phyloP scores from a whole-genome alignment of 139 green algal genomes.

The Chlorella sorokiniana region DNA sequence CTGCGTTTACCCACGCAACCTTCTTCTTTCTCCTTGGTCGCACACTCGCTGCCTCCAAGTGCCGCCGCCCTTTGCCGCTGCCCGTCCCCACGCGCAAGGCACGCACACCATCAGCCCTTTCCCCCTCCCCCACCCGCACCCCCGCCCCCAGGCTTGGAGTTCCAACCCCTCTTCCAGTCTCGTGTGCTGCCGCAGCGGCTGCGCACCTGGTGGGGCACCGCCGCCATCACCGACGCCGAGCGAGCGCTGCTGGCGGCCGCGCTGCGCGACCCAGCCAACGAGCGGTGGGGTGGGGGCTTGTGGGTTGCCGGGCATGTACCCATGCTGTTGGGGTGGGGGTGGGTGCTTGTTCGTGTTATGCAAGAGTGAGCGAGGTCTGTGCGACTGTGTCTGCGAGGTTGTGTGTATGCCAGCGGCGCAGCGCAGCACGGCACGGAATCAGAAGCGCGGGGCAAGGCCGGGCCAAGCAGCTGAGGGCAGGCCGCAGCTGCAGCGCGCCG shows the following conservation, averaged over 20 bases:
- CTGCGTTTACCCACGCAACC: background rate
- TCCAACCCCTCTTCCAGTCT: conserved; percentile 8
- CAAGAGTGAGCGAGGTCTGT: too few relatives aligned
- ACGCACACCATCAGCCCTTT: background rate
- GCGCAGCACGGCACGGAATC: too few relatives aligned
- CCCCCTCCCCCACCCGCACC: background rate
- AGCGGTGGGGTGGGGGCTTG: background rate
- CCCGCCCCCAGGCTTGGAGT: conserved; percentile 12
- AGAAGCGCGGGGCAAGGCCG: too few relatives aligned
- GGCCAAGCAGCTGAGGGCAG: too few relatives aligned
- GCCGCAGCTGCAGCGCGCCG: too few relatives aligned
- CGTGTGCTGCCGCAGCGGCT: conserved; percentile 5
- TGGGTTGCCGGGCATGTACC: too few relatives aligned
- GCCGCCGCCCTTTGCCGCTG: background rate
- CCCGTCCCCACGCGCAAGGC: background rate
- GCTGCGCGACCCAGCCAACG: conserved; percentile 47
- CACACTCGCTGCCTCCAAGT: too few relatives aligned
- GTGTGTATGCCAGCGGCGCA: too few relatives aligned
- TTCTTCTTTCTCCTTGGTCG: too few relatives aligned
- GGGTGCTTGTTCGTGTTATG: too few relatives aligned
- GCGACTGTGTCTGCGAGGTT: too few relatives aligned
- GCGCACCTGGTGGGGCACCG: background rate
- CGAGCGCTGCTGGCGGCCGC: conserved; percentile 43
- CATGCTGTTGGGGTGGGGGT: too few relatives aligned
- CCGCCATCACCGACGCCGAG: conserved; percentile 24